Evolutionary conservation across 805 yeast genomes (phyloP).

Genomic region (Metschnikowia arizonensis): DNA sequence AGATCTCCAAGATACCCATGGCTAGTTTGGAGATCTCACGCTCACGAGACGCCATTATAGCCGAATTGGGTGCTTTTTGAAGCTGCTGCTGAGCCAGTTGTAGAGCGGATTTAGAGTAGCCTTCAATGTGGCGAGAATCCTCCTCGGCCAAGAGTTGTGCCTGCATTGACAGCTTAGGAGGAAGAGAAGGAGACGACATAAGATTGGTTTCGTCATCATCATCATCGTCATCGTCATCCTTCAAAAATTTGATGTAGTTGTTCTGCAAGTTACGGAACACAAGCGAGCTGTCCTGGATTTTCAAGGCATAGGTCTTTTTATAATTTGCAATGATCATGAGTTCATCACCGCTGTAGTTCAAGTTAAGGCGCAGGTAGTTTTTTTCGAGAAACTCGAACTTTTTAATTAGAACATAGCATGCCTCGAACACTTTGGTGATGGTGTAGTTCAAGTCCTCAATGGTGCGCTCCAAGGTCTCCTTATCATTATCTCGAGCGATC

Average conservation of each 20-base stretch:
- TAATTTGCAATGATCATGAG: constrained; percentile 69
- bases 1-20: constrained; percentile 88
- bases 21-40: constrained; percentile 87
- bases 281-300: constrained; percentile 74
- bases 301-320: constrained; percentile 78
- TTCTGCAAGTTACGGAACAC: constrained; percentile 84
- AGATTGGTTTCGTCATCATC: constrained; percentile 22
- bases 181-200: not conserved
- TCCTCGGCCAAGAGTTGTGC: constrained; percentile 13
- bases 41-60: constrained; percentile 65
- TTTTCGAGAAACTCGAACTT: constrained; percentile 46
- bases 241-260: constrained; percentile 76
- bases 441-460: constrained; percentile 75
- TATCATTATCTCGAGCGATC: constrained; percentile 84
- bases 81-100: constrained; percentile 41
- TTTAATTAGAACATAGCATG: constrained; percentile 72
- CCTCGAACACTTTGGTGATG: constrained; percentile 73
- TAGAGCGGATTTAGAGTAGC: constrained; percentile 51
- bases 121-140: constrained; percentile 28
- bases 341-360: constrained; percentile 43
- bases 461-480: constrained; percentile 65
- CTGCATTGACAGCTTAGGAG: not conserved
- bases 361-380: constrained; percentile 41
- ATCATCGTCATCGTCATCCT: constrained; percentile 68
- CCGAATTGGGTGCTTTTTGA: constrained; percentile 23